Evolutionary conservation across 805 yeast genomes (phyloP).

Genomic region (Candida berthetii): DNA sequence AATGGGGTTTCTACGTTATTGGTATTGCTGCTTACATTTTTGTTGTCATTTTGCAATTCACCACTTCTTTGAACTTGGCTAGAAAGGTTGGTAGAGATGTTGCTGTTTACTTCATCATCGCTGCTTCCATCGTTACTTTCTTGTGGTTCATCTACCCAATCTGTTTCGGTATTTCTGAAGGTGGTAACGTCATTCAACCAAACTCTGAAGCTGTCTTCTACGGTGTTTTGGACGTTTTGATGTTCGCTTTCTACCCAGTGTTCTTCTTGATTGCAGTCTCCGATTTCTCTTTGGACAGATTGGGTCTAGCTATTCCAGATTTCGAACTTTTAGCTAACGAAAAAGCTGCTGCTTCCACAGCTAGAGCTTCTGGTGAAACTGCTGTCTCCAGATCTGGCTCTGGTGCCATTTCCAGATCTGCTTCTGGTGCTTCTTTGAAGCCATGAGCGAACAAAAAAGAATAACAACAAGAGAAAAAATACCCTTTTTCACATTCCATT

Average conservation of each 20-base stretch:
- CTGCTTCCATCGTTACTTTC: slow-evolving; percentile 21
- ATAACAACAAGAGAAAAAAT: no score
- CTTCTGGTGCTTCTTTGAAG: neutral
- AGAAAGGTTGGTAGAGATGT: slow-evolving; percentile 16
- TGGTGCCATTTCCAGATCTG: neutral
- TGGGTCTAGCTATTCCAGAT: slow-evolving; percentile 12
- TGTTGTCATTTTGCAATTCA: slow-evolving; percentile 15
- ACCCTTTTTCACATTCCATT: no score
- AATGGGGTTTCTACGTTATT: slow-evolving; percentile 40
- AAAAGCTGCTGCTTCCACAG: slow-evolving; percentile 17
- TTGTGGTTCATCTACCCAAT: slow-evolving; percentile 46
- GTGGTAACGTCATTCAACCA: slow-evolving; percentile 55
- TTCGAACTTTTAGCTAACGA: slow-evolving; percentile 11
- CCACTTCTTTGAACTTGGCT: slow-evolving; percentile 19
- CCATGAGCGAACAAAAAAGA: neutral
- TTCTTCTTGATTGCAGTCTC: slow-evolving; percentile 16
- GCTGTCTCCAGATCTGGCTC: slow-evolving; percentile 11
- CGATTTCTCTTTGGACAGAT: slow-evolving; percentile 16
- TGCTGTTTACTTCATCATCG: slow-evolving; percentile 18
- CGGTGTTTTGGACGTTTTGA: slow-evolving; percentile 48
- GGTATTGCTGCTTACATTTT: slow-evolving; percentile 20
- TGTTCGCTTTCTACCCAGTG: slow-evolving; percentile 28
- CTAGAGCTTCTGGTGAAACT: slow-evolving; percentile 41
- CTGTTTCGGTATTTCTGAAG: slow-evolving; percentile 51
- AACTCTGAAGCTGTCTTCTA: slow-evolving; percentile 55